phyloP scores from a whole-genome alignment of 441 rosid species.

The Gossypium schwendimanii region DNA sequence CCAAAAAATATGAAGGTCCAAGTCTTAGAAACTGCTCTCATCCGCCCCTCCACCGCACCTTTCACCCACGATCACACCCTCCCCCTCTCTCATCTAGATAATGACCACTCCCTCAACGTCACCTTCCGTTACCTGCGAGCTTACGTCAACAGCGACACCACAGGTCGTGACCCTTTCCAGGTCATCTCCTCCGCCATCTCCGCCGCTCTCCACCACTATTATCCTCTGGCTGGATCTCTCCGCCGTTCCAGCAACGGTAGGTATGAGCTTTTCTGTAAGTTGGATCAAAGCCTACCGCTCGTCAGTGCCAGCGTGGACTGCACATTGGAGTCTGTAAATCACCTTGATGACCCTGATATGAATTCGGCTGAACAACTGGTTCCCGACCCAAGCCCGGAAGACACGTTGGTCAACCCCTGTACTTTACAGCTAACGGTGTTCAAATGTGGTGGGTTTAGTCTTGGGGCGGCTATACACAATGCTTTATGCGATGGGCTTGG shows the following conservation, averaged over 20 bases:
- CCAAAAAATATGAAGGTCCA: constrained; percentile 29
- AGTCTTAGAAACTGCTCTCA: constrained; percentile 33
- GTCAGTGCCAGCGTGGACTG: constrained; percentile 47
- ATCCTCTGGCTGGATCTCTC: constrained; percentile 66
- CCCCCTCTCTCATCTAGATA: constrained; percentile 67
- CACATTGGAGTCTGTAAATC: constrained; percentile 44
- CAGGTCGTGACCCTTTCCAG: constrained; percentile 20
- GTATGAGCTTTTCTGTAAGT: constrained; percentile 34
- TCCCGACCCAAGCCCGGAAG: constrained; percentile 48
- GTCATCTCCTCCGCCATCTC: constrained; percentile 57
- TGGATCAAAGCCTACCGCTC: constrained; percentile 51
- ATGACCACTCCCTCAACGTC: constrained; percentile 56
- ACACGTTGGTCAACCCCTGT: constrained; percentile 49
- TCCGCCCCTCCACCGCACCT: constrained; percentile 44
- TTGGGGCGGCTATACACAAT: constrained; percentile 67
- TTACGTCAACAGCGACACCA: constrained; percentile 26
- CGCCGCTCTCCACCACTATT: constrained; percentile 51
- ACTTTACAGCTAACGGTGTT: constrained; percentile 60
- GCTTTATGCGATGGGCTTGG: constrained; percentile 80
- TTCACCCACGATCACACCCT: constrained; percentile 40
- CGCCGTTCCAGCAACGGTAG: constrained; percentile 30
- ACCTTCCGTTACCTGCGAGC: constrained; percentile 76
- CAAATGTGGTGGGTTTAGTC: constrained; percentile 65
- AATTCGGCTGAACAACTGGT: constrained; percentile 45
- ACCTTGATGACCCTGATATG: constrained; percentile 49